Evolutionary conservation across 129 eudicot genomes (phyloP), one percentile per base, ranked within the genome.

Genomic region (Artemisia argyi): DNA sequence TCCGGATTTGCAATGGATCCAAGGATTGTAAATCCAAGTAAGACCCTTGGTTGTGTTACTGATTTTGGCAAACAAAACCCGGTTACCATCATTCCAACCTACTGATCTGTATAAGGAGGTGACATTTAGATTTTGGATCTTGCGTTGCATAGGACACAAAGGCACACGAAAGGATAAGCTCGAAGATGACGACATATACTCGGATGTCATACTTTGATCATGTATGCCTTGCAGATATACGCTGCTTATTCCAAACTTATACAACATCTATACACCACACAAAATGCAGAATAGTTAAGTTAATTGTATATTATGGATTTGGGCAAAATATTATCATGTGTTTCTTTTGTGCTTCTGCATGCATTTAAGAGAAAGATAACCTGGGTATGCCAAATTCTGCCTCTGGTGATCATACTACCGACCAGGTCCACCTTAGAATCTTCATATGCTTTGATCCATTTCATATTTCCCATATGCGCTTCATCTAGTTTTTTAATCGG

Each of bases 141-240:
- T 76, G 7, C 11, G 55, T 22, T 76, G 65, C 12, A 19, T 6
- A 14, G 81, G 76, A 35, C 75, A 35, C 4, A 22, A 12, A 76
- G 84, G 81, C 47, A 75, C 77, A 3, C 18, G 14, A 76, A 81
- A 81, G 0, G 69, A 69, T 61, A 81, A 56, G 32, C 62, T 64
- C 5, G 81, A 3, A n/a, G 56, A 68, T 22, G n/a, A n/a, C n/a
- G n/a, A n/a, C n/a, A n/a, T n/a, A n/a, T n/a, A n/a, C n/a, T n/a
- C n/a, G n/a, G n/a, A 56, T 14, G n/a, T 61, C 61, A 66, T 61
- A 20, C 17, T 24, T 42, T 63, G 76, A 61, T 61, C 68, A 24
- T 47, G 42, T 24, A 60, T 28, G n/a, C 15, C 66, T 26, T 62
- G 75, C 18, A 73, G 26, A 62, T 54, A 52, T 62, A 61, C 63